Conservation (phyloP, 192 early-diverging fungal species). For the Ambispora gerdemannii region DNA sequence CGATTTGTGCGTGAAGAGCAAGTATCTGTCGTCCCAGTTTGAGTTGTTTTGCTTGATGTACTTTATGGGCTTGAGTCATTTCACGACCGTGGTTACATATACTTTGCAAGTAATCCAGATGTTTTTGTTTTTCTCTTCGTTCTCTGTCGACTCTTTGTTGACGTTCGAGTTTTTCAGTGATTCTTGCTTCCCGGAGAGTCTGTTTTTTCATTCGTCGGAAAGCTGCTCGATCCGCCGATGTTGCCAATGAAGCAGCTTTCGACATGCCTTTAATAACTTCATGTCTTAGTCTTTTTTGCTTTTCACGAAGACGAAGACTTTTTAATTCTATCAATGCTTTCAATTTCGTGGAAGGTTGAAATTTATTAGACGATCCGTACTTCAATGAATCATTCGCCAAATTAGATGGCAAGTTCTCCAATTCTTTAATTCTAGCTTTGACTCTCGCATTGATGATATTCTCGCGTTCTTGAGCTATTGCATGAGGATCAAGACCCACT, state of each 20-base stretch:
- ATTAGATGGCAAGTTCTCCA: constrained; percentile 66
- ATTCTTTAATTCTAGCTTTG: constrained; percentile 73
- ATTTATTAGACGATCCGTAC: constrained; percentile 34
- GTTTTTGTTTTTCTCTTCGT: constrained; percentile 78
- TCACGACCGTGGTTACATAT: constrained; percentile 75
- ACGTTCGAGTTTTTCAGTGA: constrained; percentile 89
- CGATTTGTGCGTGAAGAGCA: constrained; percentile 74
- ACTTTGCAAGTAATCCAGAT: constrained; percentile 72
- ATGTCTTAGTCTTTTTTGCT: constrained; percentile 67
- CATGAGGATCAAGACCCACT: constrained; percentile 75
- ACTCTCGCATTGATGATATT: constrained; percentile 61
- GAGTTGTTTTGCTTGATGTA: constrained; percentile 62
- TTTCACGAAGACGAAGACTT: constrained; percentile 72
- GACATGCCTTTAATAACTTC: constrained; percentile 72
- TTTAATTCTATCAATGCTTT: constrained; percentile 88
- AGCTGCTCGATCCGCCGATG: constrained; percentile 71
- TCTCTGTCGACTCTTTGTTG: constrained; percentile 85
- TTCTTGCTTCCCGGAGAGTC: constrained; percentile 77
- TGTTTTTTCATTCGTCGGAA: constrained; percentile 81
- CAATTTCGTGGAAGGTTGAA: constrained; percentile 58
- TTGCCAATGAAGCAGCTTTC: constrained; percentile 72
- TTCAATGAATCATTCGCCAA: constrained; percentile 55
- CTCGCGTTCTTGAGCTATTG: constrained; percentile 75
- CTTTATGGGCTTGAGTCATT: constrained; percentile 63
- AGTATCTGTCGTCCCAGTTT: constrained; percentile 77